Evolutionary conservation across 495 filamentous ascomycete genomes (phyloP).

Genomic region (Aspergillus incahuasiensis): DNA sequence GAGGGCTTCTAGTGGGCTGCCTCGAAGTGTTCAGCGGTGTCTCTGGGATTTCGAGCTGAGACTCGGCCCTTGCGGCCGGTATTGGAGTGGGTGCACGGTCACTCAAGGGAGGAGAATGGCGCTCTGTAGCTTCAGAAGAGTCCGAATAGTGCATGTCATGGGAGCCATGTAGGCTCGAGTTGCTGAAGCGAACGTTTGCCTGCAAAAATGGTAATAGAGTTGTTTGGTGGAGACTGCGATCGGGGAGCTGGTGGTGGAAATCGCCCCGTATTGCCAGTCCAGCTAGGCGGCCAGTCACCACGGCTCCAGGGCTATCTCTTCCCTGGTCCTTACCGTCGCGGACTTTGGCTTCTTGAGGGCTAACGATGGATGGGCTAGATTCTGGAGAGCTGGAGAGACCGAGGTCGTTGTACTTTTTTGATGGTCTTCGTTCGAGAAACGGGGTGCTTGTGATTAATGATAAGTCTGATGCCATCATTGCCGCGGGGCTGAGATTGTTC

Average conservation of each 20-base stretch:
- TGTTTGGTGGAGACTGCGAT: constrained; percentile 13
- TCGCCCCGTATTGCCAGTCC: constrained; percentile 55
- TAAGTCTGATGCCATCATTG: constrained; percentile 29
- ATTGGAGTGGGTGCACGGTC: not conserved
- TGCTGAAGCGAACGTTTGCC: constrained; percentile 10
- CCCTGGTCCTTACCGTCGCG: constrained; percentile 34
- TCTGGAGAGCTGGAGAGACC: constrained; percentile 36
- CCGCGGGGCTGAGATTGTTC: constrained; percentile 22
- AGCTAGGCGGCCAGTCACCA: constrained; percentile 60
- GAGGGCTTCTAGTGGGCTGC: constrained; percentile 15
- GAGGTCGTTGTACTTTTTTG: constrained; percentile 29
- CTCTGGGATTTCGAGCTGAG: constrained; percentile 12
- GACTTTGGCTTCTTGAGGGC: constrained; percentile 32
- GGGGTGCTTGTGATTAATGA: constrained; percentile 31
- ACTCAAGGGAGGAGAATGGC: not conserved
- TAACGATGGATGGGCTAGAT: constrained; percentile 30
- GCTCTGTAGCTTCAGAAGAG: not conserved
- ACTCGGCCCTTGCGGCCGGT: constrained; percentile 1
- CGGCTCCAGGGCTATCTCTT: constrained; percentile 55
- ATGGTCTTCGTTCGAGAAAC: constrained; percentile 39
- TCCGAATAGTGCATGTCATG: constrained; percentile 22
- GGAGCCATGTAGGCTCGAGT: constrained; percentile 5
- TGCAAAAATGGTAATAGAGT: constrained; percentile 10
- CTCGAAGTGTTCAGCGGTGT: constrained; percentile 5
- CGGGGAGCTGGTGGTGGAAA: constrained; percentile 22